Base-by-base conservation (phyloP, 2,329 filamentous ascomycete genomes). In the Passalora sequoiae region DNA sequence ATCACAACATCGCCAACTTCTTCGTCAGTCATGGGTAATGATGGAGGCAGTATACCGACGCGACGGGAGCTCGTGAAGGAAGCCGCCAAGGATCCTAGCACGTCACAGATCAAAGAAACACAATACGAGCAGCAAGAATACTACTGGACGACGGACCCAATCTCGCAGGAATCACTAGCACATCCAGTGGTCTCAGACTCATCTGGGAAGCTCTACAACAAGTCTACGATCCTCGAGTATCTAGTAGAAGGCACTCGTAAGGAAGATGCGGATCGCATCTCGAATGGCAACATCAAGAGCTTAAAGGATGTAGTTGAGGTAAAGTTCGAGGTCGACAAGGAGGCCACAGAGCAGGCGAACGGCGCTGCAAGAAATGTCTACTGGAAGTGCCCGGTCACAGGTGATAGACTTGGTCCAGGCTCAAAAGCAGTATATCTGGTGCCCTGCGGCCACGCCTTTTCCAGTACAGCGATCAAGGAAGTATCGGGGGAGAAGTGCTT, bases 41-140 rank as follows among this genome's bases (percentile, higher is more conserved):
- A 98, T 66, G 92, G 92, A 57, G 92, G 92, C 53, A 81, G 87
- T 56, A 98, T 98, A 56, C 92, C 92, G 4, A 97, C 85, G 51
- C 86, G 94, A 22, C 85, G 89, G 61, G 94, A 98, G 68, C 86
- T 98, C 33, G 92, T 98, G 65, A 94, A 94, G 69, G 84, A 91
- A 66, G 88, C 89, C 20, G 88, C 89, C 30, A 85, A 87, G 58
- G 77, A 81, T 39, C 86, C 85, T 16, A 94, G 86, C 24, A 77
- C 87, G 20, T 83, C 86, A 35, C 85, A 97, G 70, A 71, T 95
- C 44, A 97, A 97, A 70, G 89, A 92, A 53, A 84, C 85, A 6
- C 84, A 84, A 54, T 81, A 84, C 61, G 91, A 96, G 66, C 85
- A 86, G 30, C 83, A 92, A 61, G 78, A 81, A 47, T 89, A 97